These are phyloP conservation scores for Chaetomiaceae sp. DNA, from an alignment of 2,329 filamentous ascomycete species.

Conservation along the genomic window DNA sequence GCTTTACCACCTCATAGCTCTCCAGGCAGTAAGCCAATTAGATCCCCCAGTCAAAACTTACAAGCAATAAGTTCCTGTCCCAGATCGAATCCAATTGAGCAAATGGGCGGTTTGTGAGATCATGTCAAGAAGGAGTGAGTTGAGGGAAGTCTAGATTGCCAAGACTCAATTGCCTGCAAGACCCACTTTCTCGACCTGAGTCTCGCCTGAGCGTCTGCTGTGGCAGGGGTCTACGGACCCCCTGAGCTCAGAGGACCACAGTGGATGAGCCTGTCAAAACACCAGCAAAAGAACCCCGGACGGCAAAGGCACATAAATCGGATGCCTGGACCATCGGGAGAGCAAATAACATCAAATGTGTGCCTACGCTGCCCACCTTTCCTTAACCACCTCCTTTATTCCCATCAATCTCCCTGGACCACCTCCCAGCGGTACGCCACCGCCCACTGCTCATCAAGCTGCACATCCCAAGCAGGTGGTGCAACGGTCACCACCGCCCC, in stretches of 20 bases:
- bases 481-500: conserved; percentile 33
- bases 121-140: background rate
- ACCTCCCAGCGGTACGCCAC: conserved; percentile 38
- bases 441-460: conserved; percentile 32
- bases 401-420: background rate
- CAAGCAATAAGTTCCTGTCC: background rate
- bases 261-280: too few species aligned
- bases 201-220: background rate
- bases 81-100: background rate
- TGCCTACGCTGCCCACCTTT: background rate
- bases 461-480: conserved; percentile 37
- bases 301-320: too few species aligned
- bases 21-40: background rate
- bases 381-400: background rate
- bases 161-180: background rate
- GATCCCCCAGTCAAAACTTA: background rate
- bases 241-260: too few species aligned
- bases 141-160: background rate
- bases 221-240: too few species aligned
- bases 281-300: too few species aligned
- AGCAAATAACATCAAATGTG: too few species aligned
- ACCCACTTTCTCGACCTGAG: background rate
- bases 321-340: too few species aligned
- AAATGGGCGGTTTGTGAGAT: background rate
- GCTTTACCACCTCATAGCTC: background rate